Percentiles rank a stretch among this genome's conserved stretches.
Evolutionary conservation across 1,139 yeast species (phyloP).

Genomic region (Hanseniaspora uvarum): DNA sequence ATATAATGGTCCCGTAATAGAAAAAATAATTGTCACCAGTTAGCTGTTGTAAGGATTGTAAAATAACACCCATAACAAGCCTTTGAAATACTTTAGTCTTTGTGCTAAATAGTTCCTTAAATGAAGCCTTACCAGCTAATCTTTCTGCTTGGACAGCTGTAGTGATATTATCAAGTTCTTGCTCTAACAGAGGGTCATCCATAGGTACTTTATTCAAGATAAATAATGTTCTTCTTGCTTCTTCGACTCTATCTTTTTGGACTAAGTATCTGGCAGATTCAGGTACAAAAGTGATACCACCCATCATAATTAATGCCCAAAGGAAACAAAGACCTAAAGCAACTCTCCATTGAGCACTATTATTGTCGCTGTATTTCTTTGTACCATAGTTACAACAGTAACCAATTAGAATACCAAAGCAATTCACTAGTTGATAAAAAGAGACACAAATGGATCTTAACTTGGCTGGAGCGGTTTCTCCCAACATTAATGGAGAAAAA

Average conservation of each 20-base stretch:
- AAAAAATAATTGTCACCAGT: slow-evolving; percentile 69
- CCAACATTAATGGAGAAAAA: slow-evolving; percentile 52
- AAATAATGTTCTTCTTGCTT: slow-evolving; percentile 50
- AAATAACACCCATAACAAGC: slow-evolving; percentile 50
- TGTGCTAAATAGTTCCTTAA: slow-evolving; percentile 53
- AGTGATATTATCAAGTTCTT: slow-evolving; percentile 49
- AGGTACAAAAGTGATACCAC: slow-evolving; percentile 59
- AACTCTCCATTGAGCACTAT: slow-evolving; percentile 53
- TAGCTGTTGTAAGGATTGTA: slow-evolving; percentile 62
- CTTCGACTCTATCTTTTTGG: slow-evolving; percentile 42
- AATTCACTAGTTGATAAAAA: slow-evolving; percentile 54
- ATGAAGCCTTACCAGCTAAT: slow-evolving; percentile 49
- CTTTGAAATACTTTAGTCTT: slow-evolving; percentile 57
- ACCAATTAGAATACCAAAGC: slow-evolving; percentile 53
- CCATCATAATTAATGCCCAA: slow-evolving; percentile 36
- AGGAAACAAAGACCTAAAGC: slow-evolving; percentile 45
- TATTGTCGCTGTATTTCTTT: slow-evolving; percentile 32
- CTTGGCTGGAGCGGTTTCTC: slow-evolving; percentile 58
- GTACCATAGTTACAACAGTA: slow-evolving; percentile 54
- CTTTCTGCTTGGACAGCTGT: slow-evolving; percentile 57
- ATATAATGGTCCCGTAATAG: slow-evolving; percentile 66
- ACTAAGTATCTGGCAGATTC: slow-evolving; percentile 69
- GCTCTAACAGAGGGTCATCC: slow-evolving; percentile 48
- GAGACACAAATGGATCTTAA: slow-evolving; percentile 59
- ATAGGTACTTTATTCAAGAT: slow-evolving; percentile 46